These are phyloP conservation scores for Nakazawaea peltata DNA, from an alignment of 805 yeast genomes.

Conservation along the genomic window DNA sequence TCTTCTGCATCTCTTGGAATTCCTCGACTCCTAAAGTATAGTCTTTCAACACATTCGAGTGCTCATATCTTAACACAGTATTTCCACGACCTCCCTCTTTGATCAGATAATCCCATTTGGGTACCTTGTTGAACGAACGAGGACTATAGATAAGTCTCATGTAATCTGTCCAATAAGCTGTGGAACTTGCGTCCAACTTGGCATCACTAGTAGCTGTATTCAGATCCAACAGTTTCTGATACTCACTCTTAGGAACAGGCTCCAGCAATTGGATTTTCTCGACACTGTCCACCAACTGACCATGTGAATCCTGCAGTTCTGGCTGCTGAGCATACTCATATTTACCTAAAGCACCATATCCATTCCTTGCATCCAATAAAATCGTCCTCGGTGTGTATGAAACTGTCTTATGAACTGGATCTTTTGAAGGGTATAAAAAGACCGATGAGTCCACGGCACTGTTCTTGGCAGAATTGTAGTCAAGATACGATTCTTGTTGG, in stretches of 20 bases:
- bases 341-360: constrained; percentile 61
- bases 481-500: constrained; percentile 61
- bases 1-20: constrained; percentile 27
- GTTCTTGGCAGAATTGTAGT: constrained; percentile 29
- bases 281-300: constrained; percentile 13
- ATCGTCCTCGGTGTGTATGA: constrained; percentile 78
- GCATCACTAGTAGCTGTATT: constrained; percentile 25
- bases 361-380: constrained; percentile 74
- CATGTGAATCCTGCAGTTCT: constrained; percentile 12
- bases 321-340: constrained; percentile 30
- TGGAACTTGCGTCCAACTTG: constrained; percentile 28
- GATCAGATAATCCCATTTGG: constrained; percentile 57
- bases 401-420: constrained; percentile 31
- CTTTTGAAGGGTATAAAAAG: constrained; percentile 34
- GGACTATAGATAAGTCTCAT: constrained; percentile 63
- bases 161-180: constrained; percentile 77
- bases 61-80: constrained; percentile 20
- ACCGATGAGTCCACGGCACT: constrained; percentile 34
- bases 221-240: constrained; percentile 56
- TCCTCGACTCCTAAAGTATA: constrained; percentile 55
- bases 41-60: constrained; percentile 33
- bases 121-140: constrained; percentile 40
- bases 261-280: constrained; percentile 25
- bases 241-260: constrained; percentile 40
- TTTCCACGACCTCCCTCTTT: constrained; percentile 24